Percentiles rank a stretch among this genome's conserved stretches.
phyloP scores from a whole-genome alignment of 768 basidiomycete species.

The Vararia minispora region DNA sequence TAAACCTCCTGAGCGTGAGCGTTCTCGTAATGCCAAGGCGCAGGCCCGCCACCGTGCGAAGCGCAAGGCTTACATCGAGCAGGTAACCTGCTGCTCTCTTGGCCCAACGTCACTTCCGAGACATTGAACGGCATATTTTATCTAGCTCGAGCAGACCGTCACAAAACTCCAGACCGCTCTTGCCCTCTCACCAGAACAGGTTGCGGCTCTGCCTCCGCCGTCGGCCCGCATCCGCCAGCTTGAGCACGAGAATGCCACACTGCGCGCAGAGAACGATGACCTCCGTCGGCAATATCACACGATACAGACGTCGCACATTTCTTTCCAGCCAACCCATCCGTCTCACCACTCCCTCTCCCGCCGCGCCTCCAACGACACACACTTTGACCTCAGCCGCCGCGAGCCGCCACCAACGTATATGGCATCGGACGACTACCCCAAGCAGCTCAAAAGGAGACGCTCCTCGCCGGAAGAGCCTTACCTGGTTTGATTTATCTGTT shows the following conservation, averaged over 20 bases:
- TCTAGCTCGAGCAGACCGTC: conserved; percentile 75
- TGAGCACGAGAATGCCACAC: conserved; percentile 64
- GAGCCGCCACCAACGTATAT: conserved; percentile 7
- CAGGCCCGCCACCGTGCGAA: conserved; percentile 88
- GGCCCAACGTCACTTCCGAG: neutral
- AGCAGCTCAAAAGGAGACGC: conserved; percentile 18
- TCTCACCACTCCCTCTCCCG: too few relatives aligned
- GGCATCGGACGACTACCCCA: conserved; percentile 14
- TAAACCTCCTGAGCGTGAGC: conserved; percentile 37
- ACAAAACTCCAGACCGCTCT: conserved; percentile 72
- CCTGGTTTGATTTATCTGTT: conserved; percentile 13
- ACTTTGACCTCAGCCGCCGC: conserved; percentile 13
- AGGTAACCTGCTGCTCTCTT: conserved; percentile 32
- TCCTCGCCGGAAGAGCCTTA: conserved; percentile 19
- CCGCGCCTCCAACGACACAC: conserved; percentile 10
- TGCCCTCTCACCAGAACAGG: conserved; percentile 64
- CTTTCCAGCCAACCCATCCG: too few relatives aligned
- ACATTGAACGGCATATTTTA: conserved; percentile 6
- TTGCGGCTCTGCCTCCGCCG: conserved; percentile 61
- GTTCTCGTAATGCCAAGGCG: conserved; percentile 79
- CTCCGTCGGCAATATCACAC: conserved; percentile 49
- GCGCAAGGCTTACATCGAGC: conserved; percentile 87
- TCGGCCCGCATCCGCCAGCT: conserved; percentile 70
- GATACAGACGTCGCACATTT: conserved; percentile 11
- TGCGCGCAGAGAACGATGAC: conserved; percentile 66